Base-by-base conservation (phyloP, 1,284 basidiomycete species). In the Neotropicomus parvogracilis region DNA sequence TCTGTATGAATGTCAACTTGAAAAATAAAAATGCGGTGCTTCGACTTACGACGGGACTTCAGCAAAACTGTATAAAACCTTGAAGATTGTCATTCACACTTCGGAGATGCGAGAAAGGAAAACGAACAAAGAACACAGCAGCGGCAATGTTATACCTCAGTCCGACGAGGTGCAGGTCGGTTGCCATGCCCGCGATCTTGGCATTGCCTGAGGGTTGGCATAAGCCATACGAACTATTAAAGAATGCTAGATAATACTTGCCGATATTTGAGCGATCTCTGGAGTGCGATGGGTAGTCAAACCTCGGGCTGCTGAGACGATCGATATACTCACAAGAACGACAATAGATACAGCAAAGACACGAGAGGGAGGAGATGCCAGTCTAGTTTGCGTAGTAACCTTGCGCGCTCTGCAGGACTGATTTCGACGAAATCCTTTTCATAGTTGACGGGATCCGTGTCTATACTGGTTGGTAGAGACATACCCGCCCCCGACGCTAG, bases 1-100 rank as follows among this genome's bases (percentile, higher is more conserved):
- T 50, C 75, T 77, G 31, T 12, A 7, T 10, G 4, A 44, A 27
- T 1, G 40, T 59, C 44, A 57, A 46, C 33, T 33, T 8, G 10
- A 17, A 12, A n/a, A 34, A 36, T 11, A 16, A 19, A 20, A n/a
- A 32, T 13, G 34, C 26, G 16, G 14, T 20, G 12, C 13, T 42
- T 7, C 14, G 2, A 54, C 74, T 50, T 56, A 77, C 74, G 75
- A 78, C 17, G 76, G 76, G 9, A 76, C 67, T 54, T 78, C 75
- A 3, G 71, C 73, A 10, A 75, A 56, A 14, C 72, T 66, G 48
- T 77, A 77, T 13, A 70, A 64, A 40, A 77, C 58, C 75, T 77
- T 44, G 34, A 3, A 19, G 2, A 40, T 6, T 1, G 19, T 51
- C 28, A 20, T 38, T 38, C 14, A 34, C n/a, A 6, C 21, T 19